Percentiles rank a stretch among this genome's conserved stretches.
These are phyloP conservation scores for Bifiguratus adelaidae DNA, from an alignment of 192 early-diverging fungal genomes.

Conservation along the genomic window DNA sequence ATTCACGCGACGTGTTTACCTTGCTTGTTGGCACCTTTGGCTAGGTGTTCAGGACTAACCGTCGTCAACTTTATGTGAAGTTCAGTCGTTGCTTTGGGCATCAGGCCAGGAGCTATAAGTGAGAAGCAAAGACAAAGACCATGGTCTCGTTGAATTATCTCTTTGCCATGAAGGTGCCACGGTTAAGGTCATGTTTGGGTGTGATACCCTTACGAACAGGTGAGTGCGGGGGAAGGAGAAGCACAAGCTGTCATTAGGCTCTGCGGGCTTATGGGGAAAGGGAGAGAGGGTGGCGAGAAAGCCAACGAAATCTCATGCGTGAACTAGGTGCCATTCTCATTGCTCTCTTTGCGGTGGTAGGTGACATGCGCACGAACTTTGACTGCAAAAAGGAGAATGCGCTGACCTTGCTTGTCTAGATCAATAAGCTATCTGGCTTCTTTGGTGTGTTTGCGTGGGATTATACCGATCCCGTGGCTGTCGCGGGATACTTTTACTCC, in stretches of 20 bases:
- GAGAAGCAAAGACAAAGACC: neutral
- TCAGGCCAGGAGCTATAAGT: too few species aligned
- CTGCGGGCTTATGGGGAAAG: neutral
- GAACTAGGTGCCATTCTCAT: neutral
- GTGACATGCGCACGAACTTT: neutral
- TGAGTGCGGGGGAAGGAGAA: neutral
- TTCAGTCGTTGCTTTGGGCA: too few species aligned
- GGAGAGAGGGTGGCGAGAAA: neutral
- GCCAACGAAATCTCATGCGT: neutral
- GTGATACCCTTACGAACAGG: conserved; percentile 2
- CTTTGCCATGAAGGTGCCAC: neutral
- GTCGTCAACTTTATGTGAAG: too few species aligned
- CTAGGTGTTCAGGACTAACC: too few species aligned
- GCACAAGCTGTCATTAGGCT: neutral
- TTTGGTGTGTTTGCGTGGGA: conserved; percentile 20
- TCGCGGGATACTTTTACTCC: conserved; percentile 14
- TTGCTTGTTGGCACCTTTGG: too few species aligned
- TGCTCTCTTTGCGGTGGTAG: conserved; percentile 1
- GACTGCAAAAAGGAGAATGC: neutral
- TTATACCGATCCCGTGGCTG: conserved; percentile 9
- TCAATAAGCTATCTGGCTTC: conserved; percentile 24
- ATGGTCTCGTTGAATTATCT: neutral
- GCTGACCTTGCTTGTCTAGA: neutral
- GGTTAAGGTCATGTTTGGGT: neutral
- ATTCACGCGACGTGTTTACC: too few species aligned